Conservation (phyloP, 768 basidiomycete genomes). For the Tricholoma matsutake region DNA sequence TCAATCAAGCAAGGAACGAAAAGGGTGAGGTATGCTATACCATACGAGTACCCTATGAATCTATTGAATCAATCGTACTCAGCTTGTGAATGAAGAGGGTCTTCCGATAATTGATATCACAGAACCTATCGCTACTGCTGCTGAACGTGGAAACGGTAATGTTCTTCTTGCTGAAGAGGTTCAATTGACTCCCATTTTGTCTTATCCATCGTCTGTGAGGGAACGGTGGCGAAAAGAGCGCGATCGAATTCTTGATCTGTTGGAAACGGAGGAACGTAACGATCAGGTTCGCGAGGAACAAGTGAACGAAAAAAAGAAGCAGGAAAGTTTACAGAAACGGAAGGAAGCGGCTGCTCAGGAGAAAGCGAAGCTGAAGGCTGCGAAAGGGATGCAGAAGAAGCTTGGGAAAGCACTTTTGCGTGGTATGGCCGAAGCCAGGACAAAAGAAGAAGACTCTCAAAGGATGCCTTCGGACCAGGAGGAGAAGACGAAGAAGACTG, state of each 20-base stretch:
- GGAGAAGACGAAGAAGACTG: constrained; percentile 50
- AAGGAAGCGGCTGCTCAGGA: constrained; percentile 44
- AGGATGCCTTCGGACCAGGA: constrained; percentile 28
- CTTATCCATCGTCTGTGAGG: constrained; percentile 43
- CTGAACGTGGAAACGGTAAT: constrained; percentile 12
- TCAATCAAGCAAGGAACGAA: constrained; percentile 41
- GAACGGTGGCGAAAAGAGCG: constrained; percentile 55
- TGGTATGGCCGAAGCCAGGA: constrained; percentile 39
- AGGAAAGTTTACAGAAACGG: constrained; percentile 48
- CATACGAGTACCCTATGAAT: constrained; percentile 12
- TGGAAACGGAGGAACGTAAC: constrained; percentile 67
- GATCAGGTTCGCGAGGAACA: constrained; percentile 41
- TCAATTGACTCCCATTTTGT: constrained; percentile 43
- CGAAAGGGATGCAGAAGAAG: constrained; percentile 65
- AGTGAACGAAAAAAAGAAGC: constrained; percentile 37
- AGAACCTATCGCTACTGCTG: constrained; percentile 44
- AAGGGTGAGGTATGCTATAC: constrained; percentile 58
- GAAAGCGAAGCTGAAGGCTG: constrained; percentile 35
- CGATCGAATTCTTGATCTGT: constrained; percentile 58
- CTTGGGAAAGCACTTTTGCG: constrained; percentile 70
- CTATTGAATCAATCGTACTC: constrained; percentile 17
- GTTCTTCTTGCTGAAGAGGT: constrained; percentile 35
- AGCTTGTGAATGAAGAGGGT: constrained; percentile 77
- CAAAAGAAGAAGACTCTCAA: constrained; percentile 33
- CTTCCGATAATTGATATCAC: constrained; percentile 77